phyloP scores from a whole-genome alignment of 164 flowering plant species.

The Annona cherimola region DNA sequence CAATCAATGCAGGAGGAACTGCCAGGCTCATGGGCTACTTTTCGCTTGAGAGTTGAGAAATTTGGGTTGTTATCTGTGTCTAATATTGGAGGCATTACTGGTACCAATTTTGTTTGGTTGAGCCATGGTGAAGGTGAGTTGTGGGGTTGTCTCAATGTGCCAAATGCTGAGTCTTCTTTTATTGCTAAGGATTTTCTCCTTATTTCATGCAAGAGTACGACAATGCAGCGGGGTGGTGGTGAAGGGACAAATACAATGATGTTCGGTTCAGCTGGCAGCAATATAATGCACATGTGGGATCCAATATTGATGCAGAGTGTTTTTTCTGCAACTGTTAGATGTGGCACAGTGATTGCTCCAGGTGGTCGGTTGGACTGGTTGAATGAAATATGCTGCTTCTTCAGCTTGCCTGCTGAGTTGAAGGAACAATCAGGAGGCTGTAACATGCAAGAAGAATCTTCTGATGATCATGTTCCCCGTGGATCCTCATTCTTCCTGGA shows the following conservation, averaged over 20 bases:
- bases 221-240: constrained; percentile 86
- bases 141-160: constrained; percentile 53
- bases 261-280: constrained; percentile 63
- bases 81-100: constrained; percentile 58
- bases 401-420: constrained; percentile 42
- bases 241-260: constrained; percentile 86
- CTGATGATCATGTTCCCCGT: constrained; percentile 18
- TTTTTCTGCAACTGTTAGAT: constrained; percentile 53
- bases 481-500: constrained; percentile 58
- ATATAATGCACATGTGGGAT: constrained; percentile 52
- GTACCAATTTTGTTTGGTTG: constrained; percentile 58
- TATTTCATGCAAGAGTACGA: constrained; percentile 65
- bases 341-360: constrained; percentile 69
- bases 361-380: constrained; percentile 97
- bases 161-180: constrained; percentile 7
- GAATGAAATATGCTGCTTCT: constrained; percentile 50
- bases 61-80: constrained; percentile 68
- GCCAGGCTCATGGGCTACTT: constrained; percentile 69
- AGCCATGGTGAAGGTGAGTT: constrained; percentile 77
- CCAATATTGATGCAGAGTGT: constrained; percentile 38
- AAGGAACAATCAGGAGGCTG: constrained; percentile 23
- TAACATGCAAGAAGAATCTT: constrained; percentile 18
- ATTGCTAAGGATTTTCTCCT: constrained; percentile 54
- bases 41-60: constrained; percentile 48
- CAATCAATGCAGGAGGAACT: constrained; percentile 63